Evolutionary conservation across 2,329 filamentous ascomycete genomes (phyloP), one percentile per base, ranked within the genome.

Genomic region (Amauroascus verrucosus): DNA sequence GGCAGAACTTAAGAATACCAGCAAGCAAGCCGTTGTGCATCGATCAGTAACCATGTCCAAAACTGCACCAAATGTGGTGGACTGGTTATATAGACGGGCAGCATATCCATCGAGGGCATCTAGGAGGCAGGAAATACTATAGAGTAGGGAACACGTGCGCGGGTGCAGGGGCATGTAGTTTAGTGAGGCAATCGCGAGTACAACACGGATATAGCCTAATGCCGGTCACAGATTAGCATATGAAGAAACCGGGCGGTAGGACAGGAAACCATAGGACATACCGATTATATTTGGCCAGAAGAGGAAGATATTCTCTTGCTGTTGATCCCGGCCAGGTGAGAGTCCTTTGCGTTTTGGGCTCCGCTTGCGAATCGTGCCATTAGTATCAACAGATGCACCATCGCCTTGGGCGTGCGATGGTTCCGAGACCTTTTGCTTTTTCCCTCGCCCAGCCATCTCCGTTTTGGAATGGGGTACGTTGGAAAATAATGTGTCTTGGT

Each of bases 151-250:
- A 74, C 91, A 97, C 35, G 90, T 95, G 64, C 91, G 85, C n/a
- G 91, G 91, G 70, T 98, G 93, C 51, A 97, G 81, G 49, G 93
- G 91, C 93, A 98, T 98, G 76, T 96, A 98, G 76, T 97, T 95
- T 60, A 98, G 83, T 26, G 93, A 96, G 46, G 86, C 88, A 64
- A 96, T 75, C 62, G 90, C 89, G 60, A 91, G 80, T 59, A 91
- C 73, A 65, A 93, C 85, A 63, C 87, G 83, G 54, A 74, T 77
- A 70, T 91, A 91, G 61, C 86, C 86, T 89, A 59, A 18, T 48
- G 18, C 32, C 43, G 37, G 13, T 46, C 26, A 41, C 14, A 7
- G 24, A 35, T 40, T 33, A 47, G 37, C 28, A 46, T 24, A 38
- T 47, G 24, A 28, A 8, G 43, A 35, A 37, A 16, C 13, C 18